Evolutionary conservation across 345 rosid species (phyloP), one percentile per base, ranked within the genome.

Genomic region (Cardamine occulta): DNA sequence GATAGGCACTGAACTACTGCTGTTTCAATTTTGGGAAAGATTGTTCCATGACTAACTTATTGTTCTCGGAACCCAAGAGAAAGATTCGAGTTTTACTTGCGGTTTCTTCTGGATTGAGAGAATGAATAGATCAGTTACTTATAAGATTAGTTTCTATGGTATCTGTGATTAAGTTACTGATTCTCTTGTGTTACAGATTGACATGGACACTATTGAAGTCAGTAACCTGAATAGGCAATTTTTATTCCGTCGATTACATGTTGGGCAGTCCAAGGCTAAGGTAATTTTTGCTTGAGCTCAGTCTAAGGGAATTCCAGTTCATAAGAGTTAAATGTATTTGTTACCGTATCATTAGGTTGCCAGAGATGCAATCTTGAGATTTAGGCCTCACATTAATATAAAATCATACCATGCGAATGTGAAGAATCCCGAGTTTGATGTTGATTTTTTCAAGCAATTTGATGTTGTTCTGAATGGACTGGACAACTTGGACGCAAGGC

Each of bases 121-220:
- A 63, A 24, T 44, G 48, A 29, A 26, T 54, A 24, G 59, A 48
- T 61, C 54, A 51, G 60, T 48, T 39, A 8, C 45, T 34, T 23
- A 4, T 48, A 17, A 26, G 17, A 66, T 37, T 26, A 48, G 64
- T n/a, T 59, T 59, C 63, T 39, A 47, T 17, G 21, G 18, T 78
- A 42, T 5, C 54, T 3, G 68, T 44, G 23, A 45, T 48, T 40
- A 37, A 56, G 61, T 45, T 52, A 64, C 7, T 63, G 28, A 18
- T 15, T 45, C 23, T 39, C 21, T 62, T 61, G 67, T 63, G 15
- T 66, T 83, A 81, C 88, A 95, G 99, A 95, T 95, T 77, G 99
- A 95, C 83, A 89, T 95, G 99, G 99, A 95, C 66, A 93, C 97
- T 8, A 95, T 95, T 74, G 99, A 95, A 92, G 99, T 95, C 62